Conservation (phyloP, 495 filamentous ascomycete genomes). For the Staphylotrichum tortipilum region DNA sequence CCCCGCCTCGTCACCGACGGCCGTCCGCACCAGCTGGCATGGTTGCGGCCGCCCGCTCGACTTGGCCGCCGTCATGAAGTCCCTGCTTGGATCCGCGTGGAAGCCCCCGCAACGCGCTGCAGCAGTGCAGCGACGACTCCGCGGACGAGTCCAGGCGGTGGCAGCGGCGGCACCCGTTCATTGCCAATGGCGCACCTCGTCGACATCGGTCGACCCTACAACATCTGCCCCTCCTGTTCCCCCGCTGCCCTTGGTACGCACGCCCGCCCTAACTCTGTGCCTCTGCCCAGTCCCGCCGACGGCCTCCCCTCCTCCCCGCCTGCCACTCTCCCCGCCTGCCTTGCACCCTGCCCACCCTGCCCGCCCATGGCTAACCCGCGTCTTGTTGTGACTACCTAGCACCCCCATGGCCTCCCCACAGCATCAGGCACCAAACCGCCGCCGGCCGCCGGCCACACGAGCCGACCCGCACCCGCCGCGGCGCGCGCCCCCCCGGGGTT, state of each 20-base stretch:
- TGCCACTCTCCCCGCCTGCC: neutral
- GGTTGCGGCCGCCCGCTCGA: conserved; percentile 9
- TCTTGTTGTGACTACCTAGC: too few relatives aligned
- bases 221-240: neutral
- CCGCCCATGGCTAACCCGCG: too few relatives aligned
- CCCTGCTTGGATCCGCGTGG: conserved; percentile 15
- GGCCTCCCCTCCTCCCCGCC: neutral
- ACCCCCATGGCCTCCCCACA: too few relatives aligned
- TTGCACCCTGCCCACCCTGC: neutral
- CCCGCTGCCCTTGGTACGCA: too few relatives aligned
- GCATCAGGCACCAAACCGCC: too few relatives aligned
- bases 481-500: neutral
- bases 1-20: neutral
- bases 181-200: conserved; percentile 8
- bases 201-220: too few relatives aligned
- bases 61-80: conserved; percentile 26
- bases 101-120: conserved; percentile 12
- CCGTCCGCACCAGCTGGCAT: conserved; percentile 14
- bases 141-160: conserved; percentile 1
- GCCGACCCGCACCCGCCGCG: too few relatives aligned
- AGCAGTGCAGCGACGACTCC: too few relatives aligned
- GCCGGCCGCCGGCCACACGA: too few relatives aligned
- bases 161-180: too few relatives aligned
- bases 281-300: neutral
- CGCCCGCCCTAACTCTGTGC: too few relatives aligned